Percentiles rank a stretch among this genome's conserved stretches.
phyloP scores from a whole-genome alignment of 345 rosid species.

The Gossypium turneri region DNA sequence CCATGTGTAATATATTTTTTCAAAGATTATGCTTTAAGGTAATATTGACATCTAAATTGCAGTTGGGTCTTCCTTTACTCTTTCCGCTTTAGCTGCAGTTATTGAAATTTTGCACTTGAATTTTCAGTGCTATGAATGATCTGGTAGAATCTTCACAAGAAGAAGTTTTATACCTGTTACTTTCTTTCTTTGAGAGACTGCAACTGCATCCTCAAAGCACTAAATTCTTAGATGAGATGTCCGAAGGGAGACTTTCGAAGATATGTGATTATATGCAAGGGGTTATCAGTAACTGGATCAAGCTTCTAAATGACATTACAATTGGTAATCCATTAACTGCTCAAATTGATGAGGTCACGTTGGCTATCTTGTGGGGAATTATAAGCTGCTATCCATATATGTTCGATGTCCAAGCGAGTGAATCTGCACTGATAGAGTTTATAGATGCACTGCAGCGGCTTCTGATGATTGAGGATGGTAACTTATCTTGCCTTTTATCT shows the following conservation, averaged over 20 bases:
- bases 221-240: slow-evolving; percentile 32
- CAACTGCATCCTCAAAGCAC: slow-evolving; percentile 34
- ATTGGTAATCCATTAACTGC: slow-evolving; percentile 27
- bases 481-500: slow-evolving; percentile 13
- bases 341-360: slow-evolving; percentile 31
- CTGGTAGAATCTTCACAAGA: slow-evolving; percentile 52
- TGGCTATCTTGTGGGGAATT: slow-evolving; percentile 72
- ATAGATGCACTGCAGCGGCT: slow-evolving; percentile 49
- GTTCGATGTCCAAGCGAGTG: slow-evolving; percentile 31
- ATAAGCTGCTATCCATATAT: slow-evolving; percentile 59
- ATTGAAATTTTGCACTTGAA: slow-evolving; percentile 25
- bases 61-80: slow-evolving; percentile 5
- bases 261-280: slow-evolving; percentile 42
- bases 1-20: slow-evolving; percentile 38
- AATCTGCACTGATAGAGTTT: slow-evolving; percentile 44
- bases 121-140: slow-evolving; percentile 66
- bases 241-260: slow-evolving; percentile 36
- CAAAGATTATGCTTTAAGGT: slow-evolving; percentile 60
- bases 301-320: slow-evolving; percentile 29
- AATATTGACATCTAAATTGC: slow-evolving; percentile 18
- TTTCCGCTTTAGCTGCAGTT: slow-evolving; percentile 12
- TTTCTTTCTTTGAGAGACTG: slow-evolving; percentile 53
- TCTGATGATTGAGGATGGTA: slow-evolving; percentile 47
- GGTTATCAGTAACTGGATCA: slow-evolving; percentile 29
- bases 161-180: slow-evolving; percentile 55